These are phyloP conservation scores for Pelargonium nanum DNA, from an alignment of 345 rosid genomes.

Conservation along the genomic window DNA sequence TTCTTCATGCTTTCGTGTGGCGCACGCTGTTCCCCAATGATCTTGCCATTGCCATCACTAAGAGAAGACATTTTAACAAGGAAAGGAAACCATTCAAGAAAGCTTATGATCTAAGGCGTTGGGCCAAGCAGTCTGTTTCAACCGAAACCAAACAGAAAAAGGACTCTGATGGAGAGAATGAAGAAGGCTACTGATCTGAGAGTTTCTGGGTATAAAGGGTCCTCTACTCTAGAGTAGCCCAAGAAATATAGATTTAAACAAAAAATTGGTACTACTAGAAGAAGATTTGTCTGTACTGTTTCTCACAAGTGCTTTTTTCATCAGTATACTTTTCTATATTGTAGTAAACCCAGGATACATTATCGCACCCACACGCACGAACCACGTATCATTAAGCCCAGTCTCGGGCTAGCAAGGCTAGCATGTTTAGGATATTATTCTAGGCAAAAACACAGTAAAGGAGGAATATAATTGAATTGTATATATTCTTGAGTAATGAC, in stretches of 20 bases:
- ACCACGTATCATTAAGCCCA: too few species aligned
- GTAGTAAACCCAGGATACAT: too few species aligned
- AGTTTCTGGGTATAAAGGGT: not conserved
- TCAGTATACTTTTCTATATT: too few species aligned
- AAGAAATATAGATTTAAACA: not conserved
- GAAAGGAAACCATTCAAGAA: constrained; percentile 55
- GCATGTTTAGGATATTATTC: too few species aligned
- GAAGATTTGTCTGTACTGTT: too few species aligned
- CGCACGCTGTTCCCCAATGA: constrained; percentile 67
- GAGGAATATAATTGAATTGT: not conserved
- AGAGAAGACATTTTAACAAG: constrained; percentile 36
- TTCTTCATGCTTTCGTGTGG: constrained; percentile 77
- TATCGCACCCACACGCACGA: too few species aligned
- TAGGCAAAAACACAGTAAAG: not conserved
- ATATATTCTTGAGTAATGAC: not conserved
- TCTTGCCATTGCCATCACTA: constrained; percentile 81
- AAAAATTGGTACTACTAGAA: too few species aligned
- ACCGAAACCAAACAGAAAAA: constrained; percentile 25
- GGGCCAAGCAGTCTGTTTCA: constrained; percentile 63
- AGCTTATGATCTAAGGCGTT: constrained; percentile 52
- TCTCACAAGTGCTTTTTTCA: too few species aligned
- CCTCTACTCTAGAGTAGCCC: not conserved
- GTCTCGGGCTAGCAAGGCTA: too few species aligned
- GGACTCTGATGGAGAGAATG: constrained; percentile 28
- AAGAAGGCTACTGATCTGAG: not conserved